Conservation (phyloP, 768 basidiomycete genomes). For the Lentinula raphanica region DNA sequence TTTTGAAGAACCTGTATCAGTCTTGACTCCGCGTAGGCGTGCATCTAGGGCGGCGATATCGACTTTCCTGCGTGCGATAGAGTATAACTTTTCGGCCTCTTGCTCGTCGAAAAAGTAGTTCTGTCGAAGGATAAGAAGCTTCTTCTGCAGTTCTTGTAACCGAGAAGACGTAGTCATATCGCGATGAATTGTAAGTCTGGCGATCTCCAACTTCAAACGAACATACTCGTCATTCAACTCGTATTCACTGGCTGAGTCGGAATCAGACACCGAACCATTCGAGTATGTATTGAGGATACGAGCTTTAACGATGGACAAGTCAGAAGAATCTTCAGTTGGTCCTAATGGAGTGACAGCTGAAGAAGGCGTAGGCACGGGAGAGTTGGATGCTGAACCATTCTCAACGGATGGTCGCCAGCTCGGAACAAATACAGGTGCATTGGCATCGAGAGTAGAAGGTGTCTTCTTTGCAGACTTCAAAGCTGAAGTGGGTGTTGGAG, state of each 20-base stretch:
- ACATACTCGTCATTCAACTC: slow-evolving; percentile 63
- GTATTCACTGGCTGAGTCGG: slow-evolving; percentile 29
- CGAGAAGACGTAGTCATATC: slow-evolving; percentile 21
- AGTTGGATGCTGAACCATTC: neutral
- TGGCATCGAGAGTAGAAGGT: slow-evolving; percentile 30
- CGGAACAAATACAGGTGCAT: slow-evolving; percentile 35
- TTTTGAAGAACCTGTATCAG: neutral
- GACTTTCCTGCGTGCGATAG: slow-evolving; percentile 44
- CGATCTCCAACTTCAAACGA: slow-evolving; percentile 52
- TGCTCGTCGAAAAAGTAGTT: slow-evolving; percentile 69
- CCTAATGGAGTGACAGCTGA: neutral
- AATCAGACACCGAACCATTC: slow-evolving; percentile 20
- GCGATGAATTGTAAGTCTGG: slow-evolving; percentile 36
- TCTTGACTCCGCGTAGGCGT: slow-evolving; percentile 27
- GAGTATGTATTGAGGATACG: slow-evolving; percentile 15
- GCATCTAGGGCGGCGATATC: slow-evolving; percentile 41
- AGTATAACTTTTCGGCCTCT: slow-evolving; percentile 59
- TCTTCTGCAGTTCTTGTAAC: slow-evolving; percentile 36
- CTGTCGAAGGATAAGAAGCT: slow-evolving; percentile 40
- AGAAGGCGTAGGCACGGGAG: slow-evolving; percentile 10
- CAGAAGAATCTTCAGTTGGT: slow-evolving; percentile 3
- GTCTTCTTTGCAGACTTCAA: slow-evolving; percentile 1
- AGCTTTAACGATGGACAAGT: slow-evolving; percentile 11
- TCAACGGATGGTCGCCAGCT: slow-evolving; percentile 10
- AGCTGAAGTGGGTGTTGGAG: slow-evolving; percentile 16